These are phyloP conservation scores for Leccinum colubrinum DNA, from an alignment of 1,284 basidiomycete species.

Conservation along the genomic window DNA sequence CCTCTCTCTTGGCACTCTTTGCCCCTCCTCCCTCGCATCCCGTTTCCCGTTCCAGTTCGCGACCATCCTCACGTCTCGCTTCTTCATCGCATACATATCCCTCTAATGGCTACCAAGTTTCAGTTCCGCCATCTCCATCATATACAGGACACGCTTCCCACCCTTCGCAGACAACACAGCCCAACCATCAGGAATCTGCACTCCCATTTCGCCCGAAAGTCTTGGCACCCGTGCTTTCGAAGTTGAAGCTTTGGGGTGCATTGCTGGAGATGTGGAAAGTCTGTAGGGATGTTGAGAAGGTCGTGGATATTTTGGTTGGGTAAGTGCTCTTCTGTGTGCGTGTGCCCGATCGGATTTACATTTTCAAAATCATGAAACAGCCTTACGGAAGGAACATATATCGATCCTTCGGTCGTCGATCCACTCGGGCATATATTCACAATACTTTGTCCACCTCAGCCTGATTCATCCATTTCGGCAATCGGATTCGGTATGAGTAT, in stretches of 20 bases:
- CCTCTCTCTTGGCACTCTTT: conserved; percentile 24
- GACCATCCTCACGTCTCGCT: conserved; percentile 23
- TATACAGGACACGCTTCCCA: conserved; percentile 11
- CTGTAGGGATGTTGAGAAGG: conserved; percentile 18
- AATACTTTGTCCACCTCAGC: conserved; percentile 41
- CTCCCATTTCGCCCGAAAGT: conserved; percentile 43
- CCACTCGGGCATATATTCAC: conserved; percentile 69
- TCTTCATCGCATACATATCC: conserved; percentile 15
- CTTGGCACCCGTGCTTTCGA: conserved; percentile 81
- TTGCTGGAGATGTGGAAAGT: conserved; percentile 30
- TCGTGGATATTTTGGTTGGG: conserved; percentile 55
- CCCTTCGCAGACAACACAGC: conserved; percentile 2
- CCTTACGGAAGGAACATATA: conserved; percentile 68
- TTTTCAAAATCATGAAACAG: conserved; percentile 37
- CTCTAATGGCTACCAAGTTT: conserved; percentile 4
- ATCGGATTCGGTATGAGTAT: conserved; percentile 6
- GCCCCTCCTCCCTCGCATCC: conserved; percentile 1
- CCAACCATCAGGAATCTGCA: neutral
- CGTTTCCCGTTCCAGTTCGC: conserved; percentile 9
- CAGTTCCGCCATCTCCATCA: conserved; percentile 4
- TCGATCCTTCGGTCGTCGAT: conserved; percentile 57
- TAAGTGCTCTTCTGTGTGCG: conserved; percentile 38
- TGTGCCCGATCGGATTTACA: neutral
- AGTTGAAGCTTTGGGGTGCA: conserved; percentile 42
- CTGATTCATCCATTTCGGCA: conserved; percentile 8